phyloP scores from a whole-genome alignment of 306 rosid species.

The Vigna angularis region DNA sequence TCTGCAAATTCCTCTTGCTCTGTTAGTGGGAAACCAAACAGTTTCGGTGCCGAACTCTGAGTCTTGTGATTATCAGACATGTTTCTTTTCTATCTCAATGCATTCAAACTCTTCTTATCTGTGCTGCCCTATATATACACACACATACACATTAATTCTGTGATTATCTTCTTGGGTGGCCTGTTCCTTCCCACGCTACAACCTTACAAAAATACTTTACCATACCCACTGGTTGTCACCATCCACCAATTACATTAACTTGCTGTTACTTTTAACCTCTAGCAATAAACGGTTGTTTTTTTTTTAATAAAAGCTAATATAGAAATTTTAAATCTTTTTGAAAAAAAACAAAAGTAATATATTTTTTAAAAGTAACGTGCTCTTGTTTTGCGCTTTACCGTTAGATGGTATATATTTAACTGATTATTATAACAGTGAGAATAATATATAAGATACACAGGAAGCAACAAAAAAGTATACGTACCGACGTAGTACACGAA shows the following conservation, averaged over 20 bases:
- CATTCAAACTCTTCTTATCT: not conserved
- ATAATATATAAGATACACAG: not conserved
- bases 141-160: too few species aligned
- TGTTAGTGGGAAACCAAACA: conserved; percentile 67
- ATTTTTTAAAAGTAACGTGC: too few species aligned
- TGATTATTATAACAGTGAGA: not conserved
- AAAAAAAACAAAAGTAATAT: too few species aligned
- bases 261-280: too few species aligned
- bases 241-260: too few species aligned
- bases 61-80: conserved; percentile 44
- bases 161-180: not conserved
- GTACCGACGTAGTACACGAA: not conserved
- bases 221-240: not conserved
- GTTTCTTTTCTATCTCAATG: conserved; percentile 3
- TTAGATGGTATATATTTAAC: too few species aligned
- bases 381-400: too few species aligned
- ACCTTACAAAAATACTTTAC: not conserved
- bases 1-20: conserved; percentile 43
- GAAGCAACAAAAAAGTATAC: not conserved
- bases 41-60: conserved; percentile 45
- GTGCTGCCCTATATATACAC: conserved; percentile 33
- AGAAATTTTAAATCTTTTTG: too few species aligned
- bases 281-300: too few species aligned
- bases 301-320: too few species aligned
- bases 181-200: not conserved